Evolutionary conservation across 129 eudicot genomes (phyloP).

Genomic region (Tagetes erecta): DNA sequence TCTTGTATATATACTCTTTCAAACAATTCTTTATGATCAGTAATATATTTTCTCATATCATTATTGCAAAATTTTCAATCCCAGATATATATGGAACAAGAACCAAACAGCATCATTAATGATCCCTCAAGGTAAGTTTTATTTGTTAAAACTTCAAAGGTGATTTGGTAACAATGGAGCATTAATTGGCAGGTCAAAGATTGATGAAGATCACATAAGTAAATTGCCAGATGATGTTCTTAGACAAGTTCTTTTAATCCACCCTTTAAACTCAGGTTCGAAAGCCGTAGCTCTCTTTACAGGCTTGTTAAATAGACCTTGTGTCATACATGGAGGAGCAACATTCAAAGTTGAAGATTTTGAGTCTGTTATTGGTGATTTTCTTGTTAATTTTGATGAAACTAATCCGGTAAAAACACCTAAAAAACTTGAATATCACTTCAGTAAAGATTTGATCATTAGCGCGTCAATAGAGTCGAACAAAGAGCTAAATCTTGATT

Average conservation of each 20-base stretch:
- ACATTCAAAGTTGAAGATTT: background rate
- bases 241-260: background rate
- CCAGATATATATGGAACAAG: background rate
- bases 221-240: conserved; percentile 15
- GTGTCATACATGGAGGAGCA: background rate
- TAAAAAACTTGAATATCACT: conserved; percentile 22
- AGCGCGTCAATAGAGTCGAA: conserved; percentile 14
- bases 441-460: conserved; percentile 11
- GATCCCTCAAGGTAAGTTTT: conserved; percentile 21
- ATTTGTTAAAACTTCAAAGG: background rate
- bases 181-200: background rate
- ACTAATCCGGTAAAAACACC: conserved; percentile 14
- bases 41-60: background rate
- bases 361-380: background rate
- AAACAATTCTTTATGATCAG: background rate
- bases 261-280: conserved; percentile 5
- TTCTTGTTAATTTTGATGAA: conserved; percentile 12
- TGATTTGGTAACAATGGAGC: background rate
- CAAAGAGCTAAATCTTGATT: conserved; percentile 19
- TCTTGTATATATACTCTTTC: background rate
- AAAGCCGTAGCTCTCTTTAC: conserved; percentile 13
- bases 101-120: conserved; percentile 7
- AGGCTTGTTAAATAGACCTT: conserved; percentile 16
- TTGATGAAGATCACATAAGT: conserved; percentile 2
- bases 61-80: background rate